These are phyloP conservation scores for Sapria himalayana DNA, from an alignment of 345 rosid species.

Conservation along the genomic window DNA sequence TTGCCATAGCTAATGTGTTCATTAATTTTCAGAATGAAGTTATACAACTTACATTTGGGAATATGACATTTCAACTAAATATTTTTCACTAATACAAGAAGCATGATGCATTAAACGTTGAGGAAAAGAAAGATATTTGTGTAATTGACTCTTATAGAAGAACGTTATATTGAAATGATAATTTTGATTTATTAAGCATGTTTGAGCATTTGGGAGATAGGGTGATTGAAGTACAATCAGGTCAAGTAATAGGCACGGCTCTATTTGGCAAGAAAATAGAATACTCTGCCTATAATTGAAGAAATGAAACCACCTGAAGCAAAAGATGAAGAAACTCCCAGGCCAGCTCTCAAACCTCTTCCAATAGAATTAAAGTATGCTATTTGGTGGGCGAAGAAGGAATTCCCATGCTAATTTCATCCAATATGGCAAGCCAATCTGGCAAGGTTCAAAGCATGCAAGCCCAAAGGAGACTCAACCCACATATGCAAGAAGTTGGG, in stretches of 20 bases:
- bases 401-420: not conserved
- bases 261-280: no score
- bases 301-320: no score
- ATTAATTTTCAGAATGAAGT: not conserved
- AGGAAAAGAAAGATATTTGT: not conserved
- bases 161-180: not conserved
- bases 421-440: not conserved
- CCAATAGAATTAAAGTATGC: not conserved
- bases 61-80: not conserved
- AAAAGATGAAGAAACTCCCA: not conserved
- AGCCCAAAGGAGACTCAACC: not conserved
- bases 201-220: not conserved
- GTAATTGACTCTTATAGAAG: not conserved
- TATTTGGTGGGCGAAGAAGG: not conserved
- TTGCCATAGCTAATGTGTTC: not conserved
- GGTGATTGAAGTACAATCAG: not conserved
- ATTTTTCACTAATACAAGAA: no score
- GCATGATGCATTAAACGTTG: no score
- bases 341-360: not conserved
- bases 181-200: not conserved
- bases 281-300: no score
- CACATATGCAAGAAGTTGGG: not conserved
- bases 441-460: not conserved
- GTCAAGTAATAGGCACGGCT: not conserved
- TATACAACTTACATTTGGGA: not conserved